A percentile compares a stretch with the other conserved stretches of the same genome.
These are phyloP conservation scores for Carpinus fangiana DNA, from an alignment of 306 rosid genomes.

Conservation along the genomic window DNA sequence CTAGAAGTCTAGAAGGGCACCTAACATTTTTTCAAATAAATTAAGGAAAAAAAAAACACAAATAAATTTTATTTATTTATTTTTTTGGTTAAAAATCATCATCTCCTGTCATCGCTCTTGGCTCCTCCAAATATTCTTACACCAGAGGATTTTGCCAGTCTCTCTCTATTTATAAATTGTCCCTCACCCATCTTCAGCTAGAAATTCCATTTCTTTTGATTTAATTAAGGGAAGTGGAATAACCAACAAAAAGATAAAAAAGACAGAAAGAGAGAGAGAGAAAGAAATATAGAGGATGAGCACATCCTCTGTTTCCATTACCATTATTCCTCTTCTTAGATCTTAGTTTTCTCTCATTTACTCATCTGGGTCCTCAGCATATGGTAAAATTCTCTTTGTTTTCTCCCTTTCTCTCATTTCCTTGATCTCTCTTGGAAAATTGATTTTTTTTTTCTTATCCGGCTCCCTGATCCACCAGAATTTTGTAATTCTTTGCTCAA, in stretches of 20 bases:
- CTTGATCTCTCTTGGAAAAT: slow-evolving; percentile 33
- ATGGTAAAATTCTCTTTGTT: slow-evolving; percentile 49
- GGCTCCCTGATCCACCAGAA: slow-evolving; percentile 47
- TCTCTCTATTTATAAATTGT: slow-evolving; percentile 48
- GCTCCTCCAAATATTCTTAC: slow-evolving; percentile 87
- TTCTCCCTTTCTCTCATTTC: slow-evolving; percentile 14
- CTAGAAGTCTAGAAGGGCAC: too few species aligned
- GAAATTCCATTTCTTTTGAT: slow-evolving; percentile 69
- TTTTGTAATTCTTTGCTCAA: slow-evolving; percentile 8
- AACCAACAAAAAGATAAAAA: slow-evolving; percentile 59
- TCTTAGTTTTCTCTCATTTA: slow-evolving; percentile 50
- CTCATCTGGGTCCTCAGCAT: slow-evolving; percentile 46
- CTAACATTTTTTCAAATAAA: background rate
- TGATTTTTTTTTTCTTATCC: slow-evolving; percentile 16
- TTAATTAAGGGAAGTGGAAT: slow-evolving; percentile 76
- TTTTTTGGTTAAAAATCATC: slow-evolving; percentile 23
- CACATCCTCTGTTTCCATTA: slow-evolving; percentile 84
- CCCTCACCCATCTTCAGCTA: slow-evolving; percentile 48
- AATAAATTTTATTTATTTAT: background rate
- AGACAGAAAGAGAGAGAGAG: slow-evolving; percentile 43
- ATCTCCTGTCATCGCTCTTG: slow-evolving; percentile 46
- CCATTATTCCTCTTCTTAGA: slow-evolving; percentile 55
- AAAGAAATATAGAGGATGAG: slow-evolving; percentile 48
- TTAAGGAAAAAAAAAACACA: background rate
- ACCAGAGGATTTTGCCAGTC: slow-evolving; percentile 71